Conservation (phyloP, 2,329 filamentous ascomycete genomes). For the Aureobasidium sp. region DNA sequence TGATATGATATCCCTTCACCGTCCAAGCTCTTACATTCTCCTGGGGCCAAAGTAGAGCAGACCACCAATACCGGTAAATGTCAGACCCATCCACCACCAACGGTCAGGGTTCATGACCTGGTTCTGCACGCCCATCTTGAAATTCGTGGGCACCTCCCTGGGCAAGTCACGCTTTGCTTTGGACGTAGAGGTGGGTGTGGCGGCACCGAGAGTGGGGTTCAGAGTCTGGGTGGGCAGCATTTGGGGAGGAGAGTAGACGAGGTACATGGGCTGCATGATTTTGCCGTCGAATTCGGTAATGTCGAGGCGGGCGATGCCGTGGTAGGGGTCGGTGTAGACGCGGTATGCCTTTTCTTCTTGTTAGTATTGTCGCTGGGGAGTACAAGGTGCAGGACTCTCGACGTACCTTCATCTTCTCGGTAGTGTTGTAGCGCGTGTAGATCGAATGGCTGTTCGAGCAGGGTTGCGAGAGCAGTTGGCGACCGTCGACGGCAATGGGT, state of each 20-base stretch:
- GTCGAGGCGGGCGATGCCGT: conserved; percentile 56
- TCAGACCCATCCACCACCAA: conserved; percentile 46
- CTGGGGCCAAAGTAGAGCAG: conserved; percentile 40
- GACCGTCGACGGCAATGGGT: conserved; percentile 59
- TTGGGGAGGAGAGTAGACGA: conserved; percentile 54
- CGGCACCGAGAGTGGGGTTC: conserved; percentile 44
- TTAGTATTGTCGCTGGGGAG: not conserved
- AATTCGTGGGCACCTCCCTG: conserved; percentile 33
- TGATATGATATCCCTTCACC: not conserved
- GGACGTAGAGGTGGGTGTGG: conserved; percentile 27
- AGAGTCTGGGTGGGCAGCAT: conserved; percentile 65
- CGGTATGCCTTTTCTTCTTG: conserved; percentile 34
- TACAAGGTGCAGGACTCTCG: not conserved
- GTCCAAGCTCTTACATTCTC: conserved; percentile 18
- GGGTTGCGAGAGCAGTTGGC: conserved; percentile 59
- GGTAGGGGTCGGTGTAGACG: conserved; percentile 51
- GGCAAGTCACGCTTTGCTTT: conserved; percentile 21
- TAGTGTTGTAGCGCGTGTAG: conserved; percentile 62
- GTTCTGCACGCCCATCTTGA: conserved; percentile 28
- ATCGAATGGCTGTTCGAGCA: conserved; percentile 49
- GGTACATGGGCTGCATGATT: conserved; percentile 61
- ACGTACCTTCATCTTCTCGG: conserved; percentile 54
- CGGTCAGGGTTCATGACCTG: conserved; percentile 36
- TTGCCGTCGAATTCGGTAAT: conserved; percentile 58
- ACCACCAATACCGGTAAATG: conserved; percentile 42